Evolutionary conservation across 176 grass and related monocot species (phyloP).

Genomic region (Rhynchospora breviuscula): DNA sequence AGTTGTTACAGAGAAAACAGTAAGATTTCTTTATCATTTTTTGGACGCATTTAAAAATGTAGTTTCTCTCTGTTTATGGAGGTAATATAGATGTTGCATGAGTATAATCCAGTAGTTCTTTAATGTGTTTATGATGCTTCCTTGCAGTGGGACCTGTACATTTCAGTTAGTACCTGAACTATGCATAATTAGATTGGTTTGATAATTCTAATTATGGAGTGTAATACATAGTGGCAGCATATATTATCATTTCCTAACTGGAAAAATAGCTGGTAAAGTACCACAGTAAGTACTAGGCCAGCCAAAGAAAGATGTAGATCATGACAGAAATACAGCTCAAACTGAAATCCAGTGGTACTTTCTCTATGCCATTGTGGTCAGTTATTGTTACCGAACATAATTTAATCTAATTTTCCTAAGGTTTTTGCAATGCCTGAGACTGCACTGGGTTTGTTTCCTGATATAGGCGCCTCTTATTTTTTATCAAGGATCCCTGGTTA

Average conservation of each 20-base stretch:
- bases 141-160: not conserved
- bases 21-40: slow-evolving; percentile 26
- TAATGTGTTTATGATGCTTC: not conserved
- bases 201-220: not conserved
- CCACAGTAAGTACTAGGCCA: not conserved
- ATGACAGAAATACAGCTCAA: not conserved
- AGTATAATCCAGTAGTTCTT: not conserved
- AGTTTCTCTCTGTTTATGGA: not conserved
- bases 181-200: not conserved
- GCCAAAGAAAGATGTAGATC: not conserved
- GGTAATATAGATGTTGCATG: not conserved
- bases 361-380: not conserved
- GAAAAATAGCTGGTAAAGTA: not conserved
- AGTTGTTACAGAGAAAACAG: slow-evolving; percentile 82
- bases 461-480: slow-evolving; percentile 96
- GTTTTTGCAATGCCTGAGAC: slow-evolving; percentile 99
- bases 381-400: not conserved
- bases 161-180: not conserved
- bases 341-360: not conserved
- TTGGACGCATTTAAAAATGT: not conserved
- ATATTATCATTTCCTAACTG: not conserved
- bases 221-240: not conserved
- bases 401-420: slow-evolving; percentile 32
- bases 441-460: slow-evolving; percentile 78
- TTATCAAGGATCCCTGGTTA: slow-evolving; percentile 75